Evolutionary conservation across 225 moss, liverwort and hornwort genomes (phyloP), one percentile per base, ranked within the genome.

Genomic region (Pleurozium schreberi): DNA sequence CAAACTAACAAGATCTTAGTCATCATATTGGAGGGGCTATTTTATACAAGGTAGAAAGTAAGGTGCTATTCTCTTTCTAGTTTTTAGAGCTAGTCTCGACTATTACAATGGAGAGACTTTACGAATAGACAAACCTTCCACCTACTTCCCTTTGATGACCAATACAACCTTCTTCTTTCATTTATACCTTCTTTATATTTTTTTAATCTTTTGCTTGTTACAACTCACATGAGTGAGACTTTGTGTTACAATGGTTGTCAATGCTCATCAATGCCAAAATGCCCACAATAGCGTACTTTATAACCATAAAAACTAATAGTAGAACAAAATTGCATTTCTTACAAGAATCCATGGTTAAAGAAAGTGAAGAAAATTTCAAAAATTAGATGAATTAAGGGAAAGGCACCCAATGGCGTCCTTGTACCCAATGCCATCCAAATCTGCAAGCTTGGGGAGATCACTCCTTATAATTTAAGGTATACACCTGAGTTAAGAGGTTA

Each of bases 241-340:
- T 47, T 1, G 11, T 47, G 4, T 7, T 74, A 47, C 0, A 18
- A 47, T 30, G 6, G 2, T 74, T 31, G 47, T 31, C 2, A 49
- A 75, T 75, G 3, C 4, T 19, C 49, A 31, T 7, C 49, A 75
- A 31, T 75, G 31, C 19, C 31, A 11, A 47, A 74, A 74, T 74
- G 31, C 6, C 74, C 2, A 3, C 30, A 18, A 19, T 45, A 4
- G 4, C 7, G 18, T 33, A 31, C 11, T 47, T 74, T 47, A 74
- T 47, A 3, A 47, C 31, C 10, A 45, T 4, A 10, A 47, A 30
- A 74, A 47, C 0, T 0, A 4, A 30, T 45, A 16, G 4, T 18
- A 18, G 3, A 47, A 47, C 18, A 47, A 74, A 4, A 30, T 49
- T 49, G 2, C 1, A 0, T 11, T 49, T 7, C 2, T 30, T 47